These are phyloP conservation scores for Gracilariopsis chorda DNA, from an alignment of 23 red algal species.

Conservation along the genomic window DNA sequence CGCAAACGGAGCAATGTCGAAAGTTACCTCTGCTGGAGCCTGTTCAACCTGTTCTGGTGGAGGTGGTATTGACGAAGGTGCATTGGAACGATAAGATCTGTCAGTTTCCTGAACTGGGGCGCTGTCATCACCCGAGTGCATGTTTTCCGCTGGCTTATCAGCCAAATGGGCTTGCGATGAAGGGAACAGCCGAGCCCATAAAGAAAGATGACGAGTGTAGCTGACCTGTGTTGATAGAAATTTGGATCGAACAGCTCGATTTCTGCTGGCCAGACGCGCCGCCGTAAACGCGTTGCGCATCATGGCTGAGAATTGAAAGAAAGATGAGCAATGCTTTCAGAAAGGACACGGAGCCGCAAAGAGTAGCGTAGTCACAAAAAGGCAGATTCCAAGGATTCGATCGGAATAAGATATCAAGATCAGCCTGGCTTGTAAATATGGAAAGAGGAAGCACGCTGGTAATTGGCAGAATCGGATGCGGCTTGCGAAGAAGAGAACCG, in stretches of 20 bases:
- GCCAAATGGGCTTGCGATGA: background rate
- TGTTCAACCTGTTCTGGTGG: background rate
- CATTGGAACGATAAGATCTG: background rate
- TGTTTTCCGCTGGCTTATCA: background rate
- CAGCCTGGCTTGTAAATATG: too few relatives aligned
- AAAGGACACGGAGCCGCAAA: too few relatives aligned
- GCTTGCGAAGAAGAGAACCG: too few relatives aligned
- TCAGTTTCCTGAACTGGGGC: background rate
- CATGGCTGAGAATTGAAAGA: too few relatives aligned
- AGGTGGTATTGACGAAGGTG: background rate
- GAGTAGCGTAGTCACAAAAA: too few relatives aligned
- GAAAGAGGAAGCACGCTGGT: too few relatives aligned
- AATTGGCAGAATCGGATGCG: too few relatives aligned
- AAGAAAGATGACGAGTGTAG: slow-evolving; percentile 45
- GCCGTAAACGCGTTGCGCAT: background rate
- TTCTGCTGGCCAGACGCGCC: background rate
- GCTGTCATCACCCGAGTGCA: background rate
- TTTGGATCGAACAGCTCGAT: background rate
- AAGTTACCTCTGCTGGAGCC: slow-evolving; percentile 34
- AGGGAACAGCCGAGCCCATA: slow-evolving; percentile 40
- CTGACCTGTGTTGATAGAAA: slow-evolving; percentile 43
- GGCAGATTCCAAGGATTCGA: too few relatives aligned
- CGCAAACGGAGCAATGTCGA: slow-evolving; percentile 53
- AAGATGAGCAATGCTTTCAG: too few relatives aligned
- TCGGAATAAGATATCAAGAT: too few relatives aligned